Base-by-base conservation (phyloP, 2,329 filamentous ascomycete species). In the Clathrospora elynae region DNA sequence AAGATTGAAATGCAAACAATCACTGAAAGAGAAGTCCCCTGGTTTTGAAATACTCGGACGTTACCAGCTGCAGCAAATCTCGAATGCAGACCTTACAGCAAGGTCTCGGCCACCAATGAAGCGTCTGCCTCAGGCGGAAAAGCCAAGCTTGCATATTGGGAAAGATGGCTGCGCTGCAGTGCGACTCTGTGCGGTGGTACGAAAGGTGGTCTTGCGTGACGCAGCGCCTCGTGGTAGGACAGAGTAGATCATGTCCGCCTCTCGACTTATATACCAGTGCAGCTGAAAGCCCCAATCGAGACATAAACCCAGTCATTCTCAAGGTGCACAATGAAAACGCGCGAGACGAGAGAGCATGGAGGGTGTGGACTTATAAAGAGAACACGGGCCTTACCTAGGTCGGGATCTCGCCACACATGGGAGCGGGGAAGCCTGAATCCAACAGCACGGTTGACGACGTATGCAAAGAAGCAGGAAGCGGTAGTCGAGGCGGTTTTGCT, bases 121-220 rank as follows among this genome's bases (percentile, higher is more conserved):
- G 36, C 53, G 51, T 38, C 35, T 52, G 56, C 52, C 40, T 46
- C 49, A 46, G 46, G 49, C 38, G 46, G 49, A 34, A 52, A 52
- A 63, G 60, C 63, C 62, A 63, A 61, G 50, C 39, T 51, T 51
- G 53, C 59, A 53, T 31, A 57, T 61, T 52, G 39, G 54, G 59
- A 57, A 62, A 61, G 46, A 53, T 60, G 54, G 58, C 45, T 58
- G 52, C 49, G 57, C 59, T 67, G 66, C 53, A 46, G 67, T 70
- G 61, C 57, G 49, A 70, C 67, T 59, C 49, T 50, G 36, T 46
- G 52, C 41, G 33, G 61, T 61, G 52, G 58, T 55, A 68, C 66
- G 18, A 45, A 57, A 49, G 55, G 53, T 62, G 57, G 55, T 35
- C 59, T 63, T 63, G 55, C 55, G 57, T 53, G 51, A 55, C 47